These are phyloP conservation scores for Brettanomyces naardenensis DNA, from an alignment of 805 yeast species.

Conservation along the genomic window DNA sequence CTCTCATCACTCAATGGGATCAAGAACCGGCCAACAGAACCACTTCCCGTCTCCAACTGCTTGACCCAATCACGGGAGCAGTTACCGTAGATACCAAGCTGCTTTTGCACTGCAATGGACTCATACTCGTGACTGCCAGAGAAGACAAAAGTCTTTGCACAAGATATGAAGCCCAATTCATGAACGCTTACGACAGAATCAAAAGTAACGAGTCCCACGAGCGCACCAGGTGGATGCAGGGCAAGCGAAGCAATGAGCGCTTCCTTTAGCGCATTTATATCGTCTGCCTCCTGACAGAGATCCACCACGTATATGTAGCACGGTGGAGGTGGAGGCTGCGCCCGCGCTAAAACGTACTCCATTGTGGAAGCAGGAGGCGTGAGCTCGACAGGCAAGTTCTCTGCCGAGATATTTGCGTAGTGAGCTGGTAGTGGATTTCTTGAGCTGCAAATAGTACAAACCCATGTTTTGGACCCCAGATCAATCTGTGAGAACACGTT, in stretches of 20 bases:
- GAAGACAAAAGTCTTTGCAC: slow-evolving; percentile 73
- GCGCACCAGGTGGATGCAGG: slow-evolving; percentile 81
- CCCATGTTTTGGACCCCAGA: slow-evolving; percentile 69
- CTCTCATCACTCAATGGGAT: slow-evolving; percentile 27
- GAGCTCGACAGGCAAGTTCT: slow-evolving; percentile 76
- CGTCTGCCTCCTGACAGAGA: slow-evolving; percentile 83
- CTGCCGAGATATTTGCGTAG: slow-evolving; percentile 68
- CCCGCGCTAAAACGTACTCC: slow-evolving; percentile 72
- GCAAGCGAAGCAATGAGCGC: slow-evolving; percentile 67
- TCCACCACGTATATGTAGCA: slow-evolving; percentile 81
- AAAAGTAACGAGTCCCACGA: slow-evolving; percentile 79
- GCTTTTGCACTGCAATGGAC: slow-evolving; percentile 28
- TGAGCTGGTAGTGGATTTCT: slow-evolving; percentile 80
- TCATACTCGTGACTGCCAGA: slow-evolving; percentile 82
- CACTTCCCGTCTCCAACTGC: slow-evolving; percentile 28
- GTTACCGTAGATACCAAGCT: slow-evolving; percentile 28
- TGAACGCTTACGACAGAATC: slow-evolving; percentile 90
- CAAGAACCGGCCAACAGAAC: slow-evolving; percentile 33
- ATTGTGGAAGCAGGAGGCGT: slow-evolving; percentile 62
- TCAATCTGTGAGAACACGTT: slow-evolving; percentile 85
- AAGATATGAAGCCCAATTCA: slow-evolving; percentile 56
- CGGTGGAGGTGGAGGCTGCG: slow-evolving; percentile 64
- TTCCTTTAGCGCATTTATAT: slow-evolving; percentile 75
- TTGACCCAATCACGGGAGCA: slow-evolving; percentile 29
- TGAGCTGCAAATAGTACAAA: slow-evolving; percentile 73